Conservation (phyloP, 176 grass and related monocot genomes). For the Cocos nucifera region DNA sequence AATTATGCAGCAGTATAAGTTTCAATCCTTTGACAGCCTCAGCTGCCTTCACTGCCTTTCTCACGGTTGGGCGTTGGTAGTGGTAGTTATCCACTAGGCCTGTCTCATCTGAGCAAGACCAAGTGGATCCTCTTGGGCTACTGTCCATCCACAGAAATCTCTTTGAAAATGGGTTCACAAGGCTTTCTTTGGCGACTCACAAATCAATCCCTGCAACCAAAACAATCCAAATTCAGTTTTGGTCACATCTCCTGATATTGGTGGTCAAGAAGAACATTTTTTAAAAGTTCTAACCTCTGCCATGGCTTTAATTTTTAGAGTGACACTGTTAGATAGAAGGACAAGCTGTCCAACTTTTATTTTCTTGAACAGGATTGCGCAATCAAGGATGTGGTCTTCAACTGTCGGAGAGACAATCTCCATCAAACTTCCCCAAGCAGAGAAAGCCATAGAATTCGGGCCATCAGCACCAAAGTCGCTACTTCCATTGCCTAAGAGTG, state of each 20-base stretch:
- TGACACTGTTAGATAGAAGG: constrained; percentile 55
- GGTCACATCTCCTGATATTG: background rate
- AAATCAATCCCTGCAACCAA: constrained; percentile 49
- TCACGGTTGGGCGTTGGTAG: constrained; percentile 31
- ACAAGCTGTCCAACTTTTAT: constrained; percentile 32
- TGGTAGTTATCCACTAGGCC: constrained; percentile 40
- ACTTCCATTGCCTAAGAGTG: constrained; percentile 16
- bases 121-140: constrained; percentile 35
- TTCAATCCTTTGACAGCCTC: constrained; percentile 64
- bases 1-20: constrained; percentile 79
- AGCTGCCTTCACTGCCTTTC: constrained; percentile 21
- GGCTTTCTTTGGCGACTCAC: constrained; percentile 56
- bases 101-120: constrained; percentile 37
- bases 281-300: constrained; percentile 47
- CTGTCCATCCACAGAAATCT: constrained; percentile 82
- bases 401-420: constrained; percentile 50
- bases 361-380: constrained; percentile 51
- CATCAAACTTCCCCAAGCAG: constrained; percentile 25
- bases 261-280: background rate
- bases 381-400: constrained; percentile 67
- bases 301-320: constrained; percentile 96
- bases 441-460: constrained; percentile 37
- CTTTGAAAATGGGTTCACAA: constrained; percentile 71
- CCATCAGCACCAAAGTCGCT: constrained; percentile 4
- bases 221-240: background rate